Conservation (phyloP, 2,329 filamentous ascomycete genomes). For the Cladosporium sp. region DNA sequence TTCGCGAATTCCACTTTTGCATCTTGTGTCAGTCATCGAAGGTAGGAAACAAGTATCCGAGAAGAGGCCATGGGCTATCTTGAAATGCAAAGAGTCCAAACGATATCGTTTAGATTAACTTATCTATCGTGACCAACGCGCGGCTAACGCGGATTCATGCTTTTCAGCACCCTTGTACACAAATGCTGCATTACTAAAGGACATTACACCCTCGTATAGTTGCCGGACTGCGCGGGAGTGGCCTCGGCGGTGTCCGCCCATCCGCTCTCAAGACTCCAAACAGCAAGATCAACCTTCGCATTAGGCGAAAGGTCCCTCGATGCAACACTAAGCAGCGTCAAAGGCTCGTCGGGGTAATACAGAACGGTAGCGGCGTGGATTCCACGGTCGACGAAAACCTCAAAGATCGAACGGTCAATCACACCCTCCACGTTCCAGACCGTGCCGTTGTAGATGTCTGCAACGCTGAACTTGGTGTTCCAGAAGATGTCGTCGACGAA, state of each 20-base stretch:
- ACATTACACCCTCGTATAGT: too few relatives aligned
- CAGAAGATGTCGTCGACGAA: slow-evolving; percentile 47
- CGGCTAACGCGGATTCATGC: too few relatives aligned
- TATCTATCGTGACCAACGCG: too few relatives aligned
- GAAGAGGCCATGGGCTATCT: too few relatives aligned
- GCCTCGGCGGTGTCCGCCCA: slow-evolving; percentile 22
- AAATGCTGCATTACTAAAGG: too few relatives aligned
- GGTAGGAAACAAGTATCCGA: too few relatives aligned
- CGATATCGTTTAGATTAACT: too few relatives aligned
- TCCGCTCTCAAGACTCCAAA: slow-evolving; percentile 31
- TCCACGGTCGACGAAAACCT: slow-evolving; percentile 48
- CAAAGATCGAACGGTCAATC: slow-evolving; percentile 49
- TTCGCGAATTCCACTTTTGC: too few relatives aligned
- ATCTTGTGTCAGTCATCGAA: too few relatives aligned
- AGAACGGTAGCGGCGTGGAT: slow-evolving; percentile 43
- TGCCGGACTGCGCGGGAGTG: too few relatives aligned
- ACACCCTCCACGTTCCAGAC: slow-evolving; percentile 40
- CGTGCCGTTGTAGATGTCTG: slow-evolving; percentile 21
- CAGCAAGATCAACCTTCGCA: slow-evolving; percentile 31
- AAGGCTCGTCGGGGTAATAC: slow-evolving; percentile 42
- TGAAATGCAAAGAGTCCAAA: too few relatives aligned
- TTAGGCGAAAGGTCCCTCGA: slow-evolving; percentile 29
- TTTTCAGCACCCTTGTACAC: too few relatives aligned
- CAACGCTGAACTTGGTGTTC: slow-evolving; percentile 44
- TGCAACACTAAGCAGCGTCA: slow-evolving; percentile 32